Evolutionary conservation across 208 protist species (phyloP).

Genomic region (Crithidia acanthocephali): DNA sequence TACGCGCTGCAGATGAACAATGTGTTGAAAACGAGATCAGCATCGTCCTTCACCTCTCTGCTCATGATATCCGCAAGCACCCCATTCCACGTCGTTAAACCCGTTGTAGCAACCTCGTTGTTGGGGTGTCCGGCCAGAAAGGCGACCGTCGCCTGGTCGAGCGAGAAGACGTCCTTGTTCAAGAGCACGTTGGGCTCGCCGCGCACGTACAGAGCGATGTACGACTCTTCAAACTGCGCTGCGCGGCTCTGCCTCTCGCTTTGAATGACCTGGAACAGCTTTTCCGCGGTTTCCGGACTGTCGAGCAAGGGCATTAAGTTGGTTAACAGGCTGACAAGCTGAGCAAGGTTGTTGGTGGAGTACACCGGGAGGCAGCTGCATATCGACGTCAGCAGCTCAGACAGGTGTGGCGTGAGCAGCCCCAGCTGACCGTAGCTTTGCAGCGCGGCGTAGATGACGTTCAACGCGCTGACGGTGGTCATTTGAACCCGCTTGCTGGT

Average conservation of each 20-base stretch:
- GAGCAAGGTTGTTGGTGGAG: constrained; percentile 66
- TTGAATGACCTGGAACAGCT: constrained; percentile 50
- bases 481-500: constrained; percentile 84
- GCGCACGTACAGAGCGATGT: constrained; percentile 59
- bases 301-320: constrained; percentile 36
- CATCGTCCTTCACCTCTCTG: constrained; percentile 61
- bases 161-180: constrained; percentile 86
- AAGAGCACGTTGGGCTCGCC: constrained; percentile 61
- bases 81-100: constrained; percentile 57
- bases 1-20: constrained; percentile 63
- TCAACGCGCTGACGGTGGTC: constrained; percentile 69
- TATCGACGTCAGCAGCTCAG: constrained; percentile 39
- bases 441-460: constrained; percentile 39
- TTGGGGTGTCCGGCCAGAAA: constrained; percentile 52
- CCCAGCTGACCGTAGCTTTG: constrained; percentile 41
- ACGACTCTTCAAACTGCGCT: constrained; percentile 71
- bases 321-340: constrained; percentile 64
- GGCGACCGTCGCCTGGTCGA: constrained; percentile 71
- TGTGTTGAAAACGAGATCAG: constrained; percentile 60
- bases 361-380: constrained; percentile 77
- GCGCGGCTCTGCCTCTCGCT: constrained; percentile 43
- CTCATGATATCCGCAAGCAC: constrained; percentile 65
- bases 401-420: constrained; percentile 32
- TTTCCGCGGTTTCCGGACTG: constrained; percentile 19
- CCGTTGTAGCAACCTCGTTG: constrained; percentile 38